Evolutionary conservation across 805 yeast genomes (phyloP).

Genomic region (Kluyveromyces lactis): DNA sequence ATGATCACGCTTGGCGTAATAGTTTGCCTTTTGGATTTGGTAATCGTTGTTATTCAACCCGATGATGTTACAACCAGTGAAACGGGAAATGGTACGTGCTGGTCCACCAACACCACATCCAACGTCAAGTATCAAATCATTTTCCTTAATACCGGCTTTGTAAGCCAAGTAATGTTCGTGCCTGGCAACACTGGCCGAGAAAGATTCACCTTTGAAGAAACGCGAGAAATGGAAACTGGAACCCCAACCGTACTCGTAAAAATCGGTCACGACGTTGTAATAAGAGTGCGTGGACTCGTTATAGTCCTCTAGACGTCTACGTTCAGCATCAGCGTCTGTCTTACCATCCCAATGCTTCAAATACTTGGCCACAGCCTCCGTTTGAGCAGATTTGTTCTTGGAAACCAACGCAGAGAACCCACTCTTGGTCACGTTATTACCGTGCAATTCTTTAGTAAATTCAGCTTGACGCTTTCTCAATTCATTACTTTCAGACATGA

Average conservation of each 20-base stretch:
- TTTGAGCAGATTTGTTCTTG: slow-evolving; percentile 73
- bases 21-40: slow-evolving; percentile 85
- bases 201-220: slow-evolving; percentile 88
- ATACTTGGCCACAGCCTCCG: slow-evolving; percentile 79
- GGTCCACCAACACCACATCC: slow-evolving; percentile 99
- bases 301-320: slow-evolving; percentile 71
- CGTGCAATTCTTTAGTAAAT: slow-evolving; percentile 83
- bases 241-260: slow-evolving; percentile 99
- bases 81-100: slow-evolving; percentile 89
- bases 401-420: slow-evolving; percentile 72
- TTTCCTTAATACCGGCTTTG: slow-evolving; percentile 70
- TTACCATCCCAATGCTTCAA: slow-evolving; percentile 97
- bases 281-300: slow-evolving; percentile 89
- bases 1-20: slow-evolving; percentile 59
- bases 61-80: slow-evolving; percentile 77
- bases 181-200: slow-evolving; percentile 90
- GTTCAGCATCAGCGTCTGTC: slow-evolving; percentile 63
- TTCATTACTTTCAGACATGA: slow-evolving; percentile 13
- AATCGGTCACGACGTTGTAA: slow-evolving; percentile 94
- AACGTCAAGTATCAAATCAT: slow-evolving; percentile 88
- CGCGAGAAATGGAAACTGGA: slow-evolving; percentile 95
- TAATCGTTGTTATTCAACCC: slow-evolving; percentile 97
- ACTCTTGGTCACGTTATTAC: slow-evolving; percentile 51
- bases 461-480: slow-evolving; percentile 37
- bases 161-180: slow-evolving; percentile 93